These are phyloP conservation scores for Trypanosoma lewisi DNA, from an alignment of 208 protist species.

Conservation along the genomic window DNA sequence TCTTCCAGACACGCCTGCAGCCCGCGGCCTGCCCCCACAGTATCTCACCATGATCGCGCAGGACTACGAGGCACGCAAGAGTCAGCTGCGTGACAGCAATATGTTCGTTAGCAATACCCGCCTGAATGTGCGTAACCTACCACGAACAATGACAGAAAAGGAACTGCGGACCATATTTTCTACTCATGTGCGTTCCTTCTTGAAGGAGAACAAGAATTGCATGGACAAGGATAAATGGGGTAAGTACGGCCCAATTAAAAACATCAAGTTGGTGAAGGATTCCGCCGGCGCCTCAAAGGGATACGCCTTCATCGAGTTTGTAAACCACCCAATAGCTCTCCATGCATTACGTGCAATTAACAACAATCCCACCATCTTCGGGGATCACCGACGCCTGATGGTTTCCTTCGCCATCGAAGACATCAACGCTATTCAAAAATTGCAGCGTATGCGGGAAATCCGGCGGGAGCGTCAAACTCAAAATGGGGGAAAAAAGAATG, in stretches of 20 bases:
- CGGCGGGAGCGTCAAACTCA: conserved; percentile 43
- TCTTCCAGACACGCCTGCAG: conserved; percentile 67
- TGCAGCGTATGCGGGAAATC: conserved; percentile 79
- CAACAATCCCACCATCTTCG: conserved; percentile 92
- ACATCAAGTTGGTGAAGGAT: conserved; percentile 85
- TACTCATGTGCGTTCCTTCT: conserved; percentile 61
- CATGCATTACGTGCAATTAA: conserved; percentile 79
- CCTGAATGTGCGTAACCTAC: conserved; percentile 90
- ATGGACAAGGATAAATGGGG: conserved; percentile 77
- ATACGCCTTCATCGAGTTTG: conserved; percentile 92
- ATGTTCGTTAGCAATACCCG: conserved; percentile 91
- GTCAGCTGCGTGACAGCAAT: conserved; percentile 87
- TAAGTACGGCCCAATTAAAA: conserved; percentile 89
- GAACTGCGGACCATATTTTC: conserved; percentile 84
- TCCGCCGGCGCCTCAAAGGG: conserved; percentile 79
- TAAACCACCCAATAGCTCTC: conserved; percentile 91
- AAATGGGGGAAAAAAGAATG: neutral
- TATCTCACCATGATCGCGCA: conserved; percentile 85
- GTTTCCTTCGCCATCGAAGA: conserved; percentile 93
- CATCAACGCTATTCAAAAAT: conserved; percentile 85
- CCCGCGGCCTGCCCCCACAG: conserved; percentile 68
- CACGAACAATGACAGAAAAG: conserved; percentile 84
- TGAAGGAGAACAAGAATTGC: conserved; percentile 71
- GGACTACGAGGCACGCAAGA: conserved; percentile 83
- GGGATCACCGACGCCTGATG: conserved; percentile 79